Evolutionary conservation across 1,284 basidiomycete species (phyloP), one percentile per base, ranked within the genome.

Genomic region (Tremellales sp.): DNA sequence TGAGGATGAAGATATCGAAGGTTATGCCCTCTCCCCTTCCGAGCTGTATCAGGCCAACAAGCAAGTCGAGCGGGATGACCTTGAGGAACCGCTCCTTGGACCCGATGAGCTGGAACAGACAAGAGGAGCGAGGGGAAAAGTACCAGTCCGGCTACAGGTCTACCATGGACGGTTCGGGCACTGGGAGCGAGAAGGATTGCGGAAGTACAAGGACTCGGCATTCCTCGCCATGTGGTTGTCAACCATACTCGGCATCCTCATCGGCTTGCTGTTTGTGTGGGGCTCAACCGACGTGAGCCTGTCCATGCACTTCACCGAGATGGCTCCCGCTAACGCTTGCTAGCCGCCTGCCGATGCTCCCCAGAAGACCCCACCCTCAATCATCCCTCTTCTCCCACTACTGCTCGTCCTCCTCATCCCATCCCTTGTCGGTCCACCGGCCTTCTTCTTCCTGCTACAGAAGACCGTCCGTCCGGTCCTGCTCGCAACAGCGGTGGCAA

Each of bases 381-480:
- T 92, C 17, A 71, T 93, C 43, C 87, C 89, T 58, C 88, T 89
- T 3, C 80, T 94, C 17, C 91, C 91, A 2, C 76, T 94, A 50
- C 79, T 93, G 52, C 84, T 84, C 24, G 82, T 90, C 50, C 78
- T 93, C 43, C 85, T 86, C 5, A 78, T 88, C 50, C 69, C 84
- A 36, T 84, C 86, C 50, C 83, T 89, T 1, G 67, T 79, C 35
- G 78, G 84, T 40, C 84, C 88, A 2, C 89, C 90, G 61, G 76
- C 78, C 15, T 87, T 92, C 69, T 81, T 92, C 45, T 80, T 85
- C 49, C 77, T 91, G 23, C 74, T 92, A 46, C 81, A 83, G 49
- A 79, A 87, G 55, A 89, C 88, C 49, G 85, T 88, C 46, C 82
- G 84, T 51, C 86, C 89, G 19, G 87, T 90, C 27, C 83, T 93